Conservation (phyloP, 2,329 filamentous ascomycete genomes). For the Fusarium odoratissimum region DNA sequence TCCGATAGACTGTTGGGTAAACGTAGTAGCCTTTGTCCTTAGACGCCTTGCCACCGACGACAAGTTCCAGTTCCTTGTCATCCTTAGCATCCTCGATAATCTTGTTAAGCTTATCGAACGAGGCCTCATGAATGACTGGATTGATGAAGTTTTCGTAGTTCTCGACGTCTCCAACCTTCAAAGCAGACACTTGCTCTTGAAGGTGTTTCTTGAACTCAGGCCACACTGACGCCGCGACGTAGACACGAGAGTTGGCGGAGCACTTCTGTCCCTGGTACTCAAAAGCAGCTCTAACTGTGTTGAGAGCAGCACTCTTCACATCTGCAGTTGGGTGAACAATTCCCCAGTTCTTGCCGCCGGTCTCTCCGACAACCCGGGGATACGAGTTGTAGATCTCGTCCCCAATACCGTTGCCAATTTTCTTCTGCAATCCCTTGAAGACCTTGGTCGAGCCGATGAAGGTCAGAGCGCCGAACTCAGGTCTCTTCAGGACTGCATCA, state of each 20-base stretch:
- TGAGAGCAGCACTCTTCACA: constrained; percentile 29
- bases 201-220: constrained; percentile 40
- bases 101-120: constrained; percentile 53
- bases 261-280: constrained; percentile 39
- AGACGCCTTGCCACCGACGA: constrained; percentile 59
- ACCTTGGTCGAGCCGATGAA: constrained; percentile 55
- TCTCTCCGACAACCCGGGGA: constrained; percentile 63
- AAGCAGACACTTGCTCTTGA: constrained; percentile 53
- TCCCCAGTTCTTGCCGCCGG: constrained; percentile 65
- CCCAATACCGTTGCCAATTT: constrained; percentile 48
- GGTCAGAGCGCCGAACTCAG: constrained; percentile 52
- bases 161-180: constrained; percentile 52
- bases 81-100: constrained; percentile 59
- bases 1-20: constrained; percentile 59
- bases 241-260: constrained; percentile 30
- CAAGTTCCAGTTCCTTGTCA: constrained; percentile 56
- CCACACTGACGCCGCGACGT: constrained; percentile 44
- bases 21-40: constrained; percentile 57
- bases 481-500: constrained; percentile 47
- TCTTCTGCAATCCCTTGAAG: constrained; percentile 49
- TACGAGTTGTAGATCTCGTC: constrained; percentile 49
- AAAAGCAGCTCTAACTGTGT: constrained; percentile 29
- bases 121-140: constrained; percentile 60
- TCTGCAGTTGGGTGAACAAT: constrained; percentile 53
- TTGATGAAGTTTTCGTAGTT: constrained; percentile 56